These are phyloP conservation scores for Pseudomassariella vexata DNA, from an alignment of 2,329 filamentous ascomycete species.

Conservation along the genomic window DNA sequence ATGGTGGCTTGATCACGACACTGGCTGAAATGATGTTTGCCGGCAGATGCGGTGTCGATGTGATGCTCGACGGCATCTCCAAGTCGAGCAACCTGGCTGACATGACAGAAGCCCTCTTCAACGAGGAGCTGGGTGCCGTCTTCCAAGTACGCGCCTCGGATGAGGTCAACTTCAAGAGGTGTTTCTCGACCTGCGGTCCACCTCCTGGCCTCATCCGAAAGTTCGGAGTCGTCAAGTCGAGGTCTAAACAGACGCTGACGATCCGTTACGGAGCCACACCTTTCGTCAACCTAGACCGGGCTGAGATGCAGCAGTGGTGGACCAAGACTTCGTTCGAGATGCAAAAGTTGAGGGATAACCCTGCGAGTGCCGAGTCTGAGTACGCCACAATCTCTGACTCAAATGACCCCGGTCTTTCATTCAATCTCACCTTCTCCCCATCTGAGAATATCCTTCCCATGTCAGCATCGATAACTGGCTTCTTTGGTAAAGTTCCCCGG, in stretches of 20 bases:
- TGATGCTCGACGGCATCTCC: slow-evolving; percentile 72
- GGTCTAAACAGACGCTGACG: slow-evolving; percentile 67
- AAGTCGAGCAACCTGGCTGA: slow-evolving; percentile 56
- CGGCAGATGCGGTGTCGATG: slow-evolving; percentile 79
- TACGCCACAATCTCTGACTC: slow-evolving; percentile 69
- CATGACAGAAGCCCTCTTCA: slow-evolving; percentile 79
- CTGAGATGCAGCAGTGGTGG: slow-evolving; percentile 82
- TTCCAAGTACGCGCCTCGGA: slow-evolving; percentile 89
- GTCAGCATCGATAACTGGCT: too few species aligned
- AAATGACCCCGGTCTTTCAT: slow-evolving; percentile 75
- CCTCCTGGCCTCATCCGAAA: slow-evolving; percentile 76
- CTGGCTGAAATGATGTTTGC: slow-evolving; percentile 98
- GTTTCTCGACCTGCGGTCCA: slow-evolving; percentile 85
- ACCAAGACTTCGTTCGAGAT: slow-evolving; percentile 82
- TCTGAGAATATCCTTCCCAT: slow-evolving; percentile 70
- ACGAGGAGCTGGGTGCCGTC: slow-evolving; percentile 90
- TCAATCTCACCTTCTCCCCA: slow-evolving; percentile 75
- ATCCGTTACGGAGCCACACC: slow-evolving; percentile 66
- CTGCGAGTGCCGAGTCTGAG: slow-evolving; percentile 78
- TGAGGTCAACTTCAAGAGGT: slow-evolving; percentile 78
- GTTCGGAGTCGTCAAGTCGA: slow-evolving; percentile 70
- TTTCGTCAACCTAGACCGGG: slow-evolving; percentile 64
- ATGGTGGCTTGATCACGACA: slow-evolving; percentile 87
- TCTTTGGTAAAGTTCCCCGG: too few species aligned
- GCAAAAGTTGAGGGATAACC: slow-evolving; percentile 86